phyloP scores from a whole-genome alignment of 2,329 filamentous ascomycete genomes.

The Stachybotrys elegans region DNA sequence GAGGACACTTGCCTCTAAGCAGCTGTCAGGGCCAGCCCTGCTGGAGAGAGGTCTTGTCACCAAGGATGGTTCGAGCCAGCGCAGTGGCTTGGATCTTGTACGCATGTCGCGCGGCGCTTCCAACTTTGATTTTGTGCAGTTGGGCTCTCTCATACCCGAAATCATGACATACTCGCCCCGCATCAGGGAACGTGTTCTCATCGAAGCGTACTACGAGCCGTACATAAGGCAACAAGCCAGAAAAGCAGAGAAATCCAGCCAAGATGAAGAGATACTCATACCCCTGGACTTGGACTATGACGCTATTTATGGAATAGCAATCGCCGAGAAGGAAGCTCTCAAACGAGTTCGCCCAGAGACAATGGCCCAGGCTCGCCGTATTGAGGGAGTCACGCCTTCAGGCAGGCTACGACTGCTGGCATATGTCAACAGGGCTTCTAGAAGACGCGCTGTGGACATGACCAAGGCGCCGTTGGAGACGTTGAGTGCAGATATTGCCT shows the following conservation, averaged over 20 bases:
- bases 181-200: conserved; percentile 65
- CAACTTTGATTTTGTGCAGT: conserved; percentile 39
- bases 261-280: conserved; percentile 71
- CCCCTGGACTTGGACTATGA: conserved; percentile 75
- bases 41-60: conserved; percentile 63
- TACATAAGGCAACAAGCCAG: conserved; percentile 72
- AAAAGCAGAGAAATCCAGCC: conserved; percentile 61
- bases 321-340: conserved; percentile 71
- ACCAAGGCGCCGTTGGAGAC: too few species aligned
- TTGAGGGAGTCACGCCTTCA: conserved; percentile 71
- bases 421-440: conserved; percentile 53
- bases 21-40: conserved; percentile 62
- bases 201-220: conserved; percentile 82
- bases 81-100: conserved; percentile 75
- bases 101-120: conserved; percentile 55
- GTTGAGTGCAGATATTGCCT: too few species aligned
- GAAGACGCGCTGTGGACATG: too few species aligned
- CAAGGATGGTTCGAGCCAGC: conserved; percentile 58
- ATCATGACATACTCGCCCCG: conserved; percentile 49
- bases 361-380: conserved; percentile 78
- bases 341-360: conserved; percentile 71
- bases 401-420: conserved; percentile 57
- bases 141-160: conserved; percentile 54
- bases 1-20: conserved; percentile 51
- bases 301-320: conserved; percentile 66